A percentile compares a stretch with the other conserved stretches of the same genome.
These are phyloP conservation scores for Lasiodiplodia hormozganensis DNA, from an alignment of 2,329 filamentous ascomycete genomes.

Conservation along the genomic window DNA sequence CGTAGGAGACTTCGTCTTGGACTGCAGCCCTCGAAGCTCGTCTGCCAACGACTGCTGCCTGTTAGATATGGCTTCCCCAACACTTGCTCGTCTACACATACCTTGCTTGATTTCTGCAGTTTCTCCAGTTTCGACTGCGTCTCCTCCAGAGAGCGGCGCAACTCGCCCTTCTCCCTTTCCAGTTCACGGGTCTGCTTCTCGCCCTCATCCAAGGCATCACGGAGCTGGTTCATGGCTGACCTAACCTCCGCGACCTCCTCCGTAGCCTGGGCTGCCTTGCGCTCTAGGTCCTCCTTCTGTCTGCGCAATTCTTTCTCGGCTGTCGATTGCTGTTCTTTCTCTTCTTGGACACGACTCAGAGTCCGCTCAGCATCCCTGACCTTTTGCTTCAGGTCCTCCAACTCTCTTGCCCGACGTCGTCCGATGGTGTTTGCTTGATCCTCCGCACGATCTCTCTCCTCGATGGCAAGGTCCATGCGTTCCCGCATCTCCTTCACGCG, in stretches of 20 bases:
- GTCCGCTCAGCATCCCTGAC: constrained; percentile 83
- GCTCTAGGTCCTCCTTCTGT: constrained; percentile 78
- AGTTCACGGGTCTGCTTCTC: constrained; percentile 84
- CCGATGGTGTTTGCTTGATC: constrained; percentile 84
- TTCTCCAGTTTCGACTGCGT: constrained; percentile 79
- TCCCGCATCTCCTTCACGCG: constrained; percentile 89
- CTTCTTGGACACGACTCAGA: constrained; percentile 72
- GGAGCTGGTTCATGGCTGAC: constrained; percentile 76
- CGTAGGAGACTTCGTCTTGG: constrained; percentile 41
- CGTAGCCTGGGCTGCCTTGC: constrained; percentile 69
- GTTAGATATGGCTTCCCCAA: constrained; percentile 32
- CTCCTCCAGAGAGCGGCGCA: constrained; percentile 80
- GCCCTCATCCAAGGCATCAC: constrained; percentile 82
- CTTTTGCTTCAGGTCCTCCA: constrained; percentile 82
- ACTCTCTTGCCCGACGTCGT: constrained; percentile 78
- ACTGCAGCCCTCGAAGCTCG: constrained; percentile 60
- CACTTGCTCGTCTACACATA: constrained; percentile 33
- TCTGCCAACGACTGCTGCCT: constrained; percentile 58
- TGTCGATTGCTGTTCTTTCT: constrained; percentile 78
- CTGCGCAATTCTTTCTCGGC: constrained; percentile 77
- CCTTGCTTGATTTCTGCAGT: constrained; percentile 71
- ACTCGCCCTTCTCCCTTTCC: constrained; percentile 80
- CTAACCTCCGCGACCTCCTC: constrained; percentile 79
- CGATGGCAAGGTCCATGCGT: constrained; percentile 86
- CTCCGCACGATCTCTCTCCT: constrained; percentile 91